Evolutionary conservation across 352 stramenopile genomes (phyloP).

Genomic region (Phytophthora meadii): DNA sequence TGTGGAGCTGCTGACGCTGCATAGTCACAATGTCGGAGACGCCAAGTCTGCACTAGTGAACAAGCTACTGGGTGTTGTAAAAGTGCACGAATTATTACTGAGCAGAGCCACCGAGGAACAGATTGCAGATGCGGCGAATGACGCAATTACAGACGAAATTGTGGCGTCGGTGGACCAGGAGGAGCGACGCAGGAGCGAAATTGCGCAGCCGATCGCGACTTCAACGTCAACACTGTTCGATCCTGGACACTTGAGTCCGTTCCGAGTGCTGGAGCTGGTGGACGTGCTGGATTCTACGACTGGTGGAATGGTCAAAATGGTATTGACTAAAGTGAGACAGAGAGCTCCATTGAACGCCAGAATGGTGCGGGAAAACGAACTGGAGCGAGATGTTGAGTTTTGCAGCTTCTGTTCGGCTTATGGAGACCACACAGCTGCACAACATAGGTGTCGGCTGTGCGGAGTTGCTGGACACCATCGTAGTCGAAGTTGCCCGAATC

Average conservation of each 20-base stretch:
- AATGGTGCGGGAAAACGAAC: constrained; percentile 33
- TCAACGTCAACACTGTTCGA: constrained; percentile 24
- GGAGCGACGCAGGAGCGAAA: constrained; percentile 48
- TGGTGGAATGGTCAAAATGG: constrained; percentile 74
- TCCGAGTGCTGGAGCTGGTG: constrained; percentile 77
- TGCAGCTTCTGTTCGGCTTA: constrained; percentile 78
- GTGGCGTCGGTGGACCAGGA: constrained; percentile 68
- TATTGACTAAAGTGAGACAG: constrained; percentile 72
- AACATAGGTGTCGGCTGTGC: constrained; percentile 76
- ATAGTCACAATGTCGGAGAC: constrained; percentile 59
- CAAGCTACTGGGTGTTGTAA: constrained; percentile 59
- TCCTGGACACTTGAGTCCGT: constrained; percentile 49
- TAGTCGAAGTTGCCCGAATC: constrained; percentile 60
- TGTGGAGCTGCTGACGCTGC: constrained; percentile 70
- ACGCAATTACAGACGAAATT: constrained; percentile 80
- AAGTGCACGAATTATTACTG: constrained; percentile 69
- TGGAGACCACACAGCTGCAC: constrained; percentile 63
- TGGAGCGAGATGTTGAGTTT: constrained; percentile 60
- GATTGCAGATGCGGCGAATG: constrained; percentile 73
- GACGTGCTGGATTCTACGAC: constrained; percentile 82
- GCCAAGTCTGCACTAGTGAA: constrained; percentile 62
- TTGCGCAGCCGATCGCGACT: constrained; percentile 19
- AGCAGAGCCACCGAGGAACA: constrained; percentile 72
- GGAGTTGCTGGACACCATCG: constrained; percentile 62
- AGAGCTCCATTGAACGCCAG: constrained; percentile 52